phyloP scores from a whole-genome alignment of 2,329 filamentous ascomycete genomes.

The Onygenales sp. region DNA sequence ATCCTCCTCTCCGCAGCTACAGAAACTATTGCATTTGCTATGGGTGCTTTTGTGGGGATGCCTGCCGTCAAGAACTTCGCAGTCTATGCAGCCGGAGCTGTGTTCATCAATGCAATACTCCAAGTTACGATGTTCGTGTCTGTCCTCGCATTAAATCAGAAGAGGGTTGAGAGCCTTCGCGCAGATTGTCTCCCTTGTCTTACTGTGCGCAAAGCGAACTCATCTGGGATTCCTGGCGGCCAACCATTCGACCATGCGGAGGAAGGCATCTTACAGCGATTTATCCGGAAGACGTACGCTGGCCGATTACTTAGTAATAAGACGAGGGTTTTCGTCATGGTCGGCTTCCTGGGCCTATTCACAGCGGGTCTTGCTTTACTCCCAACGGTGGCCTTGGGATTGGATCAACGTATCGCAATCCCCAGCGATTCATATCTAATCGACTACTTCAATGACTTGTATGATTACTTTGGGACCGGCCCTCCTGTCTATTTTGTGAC shows the following conservation, averaged over 20 bases:
- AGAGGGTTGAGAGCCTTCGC: slow-evolving; percentile 75
- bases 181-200: slow-evolving; percentile 90
- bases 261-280: slow-evolving; percentile 72
- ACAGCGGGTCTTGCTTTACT: slow-evolving; percentile 76
- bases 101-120: slow-evolving; percentile 92
- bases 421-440: slow-evolving; percentile 92
- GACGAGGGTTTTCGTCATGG: slow-evolving; percentile 65
- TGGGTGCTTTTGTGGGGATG: slow-evolving; percentile 94
- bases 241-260: slow-evolving; percentile 67
- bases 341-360: slow-evolving; percentile 79
- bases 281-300: slow-evolving; percentile 86
- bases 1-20: slow-evolving; percentile 92
- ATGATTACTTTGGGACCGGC: slow-evolving; percentile 81
- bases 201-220: slow-evolving; percentile 65
- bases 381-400: slow-evolving; percentile 72
- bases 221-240: slow-evolving; percentile 53
- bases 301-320: slow-evolving; percentile 70
- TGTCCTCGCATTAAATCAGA: slow-evolving; percentile 82
- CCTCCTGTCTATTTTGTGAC: slow-evolving; percentile 96
- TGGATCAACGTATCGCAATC: slow-evolving; percentile 91
- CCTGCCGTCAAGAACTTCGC: slow-evolving; percentile 96
- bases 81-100: slow-evolving; percentile 88
- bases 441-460: slow-evolving; percentile 91
- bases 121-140: slow-evolving; percentile 97
- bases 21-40: slow-evolving; percentile 84